Percentiles rank a stretch among this genome's conserved stretches.
These are phyloP conservation scores for Casaregolazyma suthepensis DNA, from an alignment of 1,139 yeast species.

Conservation along the genomic window DNA sequence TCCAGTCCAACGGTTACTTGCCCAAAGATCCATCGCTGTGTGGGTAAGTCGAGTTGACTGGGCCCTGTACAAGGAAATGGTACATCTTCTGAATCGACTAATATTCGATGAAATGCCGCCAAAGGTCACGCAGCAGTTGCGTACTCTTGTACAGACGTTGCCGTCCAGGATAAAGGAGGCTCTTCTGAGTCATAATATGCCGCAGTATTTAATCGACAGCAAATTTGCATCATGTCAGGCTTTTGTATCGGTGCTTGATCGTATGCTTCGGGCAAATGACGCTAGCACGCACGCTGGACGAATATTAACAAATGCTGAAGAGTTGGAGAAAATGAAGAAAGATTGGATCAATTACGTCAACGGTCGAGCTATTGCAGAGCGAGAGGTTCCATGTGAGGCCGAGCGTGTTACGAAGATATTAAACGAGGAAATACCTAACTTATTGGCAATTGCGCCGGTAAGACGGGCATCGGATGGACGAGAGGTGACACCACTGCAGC, in stretches of 20 bases:
- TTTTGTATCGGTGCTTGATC: constrained; percentile 52
- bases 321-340: constrained; percentile 47
- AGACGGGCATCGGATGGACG: neutral
- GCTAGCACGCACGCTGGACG: constrained; percentile 52
- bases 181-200: constrained; percentile 39
- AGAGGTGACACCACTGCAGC: neutral
- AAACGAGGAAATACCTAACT: constrained; percentile 39
- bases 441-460: constrained; percentile 28
- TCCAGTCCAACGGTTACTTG: constrained; percentile 58
- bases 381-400: constrained; percentile 52
- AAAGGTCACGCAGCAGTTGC: constrained; percentile 41
- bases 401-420: constrained; percentile 38
- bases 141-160: constrained; percentile 28
- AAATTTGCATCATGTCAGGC: constrained; percentile 52
- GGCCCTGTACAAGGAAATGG: constrained; percentile 52
- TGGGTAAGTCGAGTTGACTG: constrained; percentile 70
- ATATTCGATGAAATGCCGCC: constrained; percentile 58
- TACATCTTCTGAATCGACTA: constrained; percentile 59
- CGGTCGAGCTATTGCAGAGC: constrained; percentile 42
- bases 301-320: constrained; percentile 43
- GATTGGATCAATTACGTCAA: constrained; percentile 57
- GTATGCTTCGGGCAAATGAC: constrained; percentile 55
- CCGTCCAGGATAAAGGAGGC: constrained; percentile 24
- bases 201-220: constrained; percentile 44
- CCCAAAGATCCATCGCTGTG: constrained; percentile 42